phyloP scores from a whole-genome alignment of 495 filamentous ascomycete species.

The Venustampulla echinocandica region DNA sequence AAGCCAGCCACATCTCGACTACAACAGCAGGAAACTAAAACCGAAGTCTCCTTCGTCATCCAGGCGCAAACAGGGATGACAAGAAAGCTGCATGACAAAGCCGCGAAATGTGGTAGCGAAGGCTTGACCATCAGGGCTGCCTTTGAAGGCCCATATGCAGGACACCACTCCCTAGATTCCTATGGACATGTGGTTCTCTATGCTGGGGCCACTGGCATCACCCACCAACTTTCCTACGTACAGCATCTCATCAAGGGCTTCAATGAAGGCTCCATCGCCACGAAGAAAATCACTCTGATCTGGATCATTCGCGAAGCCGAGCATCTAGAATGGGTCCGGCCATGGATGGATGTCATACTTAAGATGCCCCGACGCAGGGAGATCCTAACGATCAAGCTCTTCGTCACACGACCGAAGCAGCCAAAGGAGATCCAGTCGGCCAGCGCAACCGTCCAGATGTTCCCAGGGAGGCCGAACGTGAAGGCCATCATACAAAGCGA shows the following conservation, averaged over 20 bases:
- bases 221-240: constrained; percentile 85
- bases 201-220: constrained; percentile 88
- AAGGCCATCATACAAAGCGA: constrained; percentile 68
- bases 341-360: constrained; percentile 86
- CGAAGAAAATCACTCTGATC: constrained; percentile 69
- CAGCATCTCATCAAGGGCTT: constrained; percentile 69
- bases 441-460: constrained; percentile 72
- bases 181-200: constrained; percentile 88
- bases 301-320: constrained; percentile 89
- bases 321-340: constrained; percentile 83
- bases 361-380: constrained; percentile 68
- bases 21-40: constrained; percentile 20
- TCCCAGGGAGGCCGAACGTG: constrained; percentile 73
- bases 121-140: constrained; percentile 34
- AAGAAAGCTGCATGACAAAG: constrained; percentile 59
- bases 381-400: constrained; percentile 73
- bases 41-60: constrained; percentile 68
- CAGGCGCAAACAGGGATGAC: constrained; percentile 85
- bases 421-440: constrained; percentile 63
- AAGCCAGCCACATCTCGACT: constrained; percentile 21
- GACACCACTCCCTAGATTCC: constrained; percentile 71
- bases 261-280: constrained; percentile 65
- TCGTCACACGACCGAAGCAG: constrained; percentile 73
- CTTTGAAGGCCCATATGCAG: constrained; percentile 84
- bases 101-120: constrained; percentile 1